Percentiles rank a stretch among this genome's conserved stretches.
These are phyloP conservation scores for Nemania diffusa DNA, from an alignment of 2,329 filamentous ascomycete genomes.

Conservation along the genomic window DNA sequence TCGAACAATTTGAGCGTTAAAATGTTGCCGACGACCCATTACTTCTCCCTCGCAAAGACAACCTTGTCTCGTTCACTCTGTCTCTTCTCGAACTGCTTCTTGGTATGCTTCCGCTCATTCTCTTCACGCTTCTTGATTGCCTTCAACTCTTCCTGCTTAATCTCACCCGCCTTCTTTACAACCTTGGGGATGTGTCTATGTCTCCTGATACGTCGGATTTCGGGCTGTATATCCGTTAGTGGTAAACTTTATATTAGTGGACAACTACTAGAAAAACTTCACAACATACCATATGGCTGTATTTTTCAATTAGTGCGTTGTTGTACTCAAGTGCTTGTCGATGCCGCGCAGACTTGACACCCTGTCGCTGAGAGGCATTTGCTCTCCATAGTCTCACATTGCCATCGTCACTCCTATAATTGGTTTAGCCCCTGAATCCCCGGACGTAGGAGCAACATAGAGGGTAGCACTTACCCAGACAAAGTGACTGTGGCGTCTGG, in stretches of 20 bases:
- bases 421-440: not conserved
- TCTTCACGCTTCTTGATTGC: constrained; percentile 91
- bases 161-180: constrained; percentile 94
- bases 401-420: constrained; percentile 67
- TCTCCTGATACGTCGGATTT: constrained; percentile 87
- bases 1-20: constrained; percentile 9
- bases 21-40: constrained; percentile 29
- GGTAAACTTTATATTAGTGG: not conserved
- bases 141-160: constrained; percentile 89
- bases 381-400: constrained; percentile 91
- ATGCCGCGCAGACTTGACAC: constrained; percentile 85
- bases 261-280: not conserved
- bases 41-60: constrained; percentile 75
- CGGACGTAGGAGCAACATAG: not conserved
- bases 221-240: constrained; percentile 62
- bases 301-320: constrained; percentile 82
- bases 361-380: constrained; percentile 82
- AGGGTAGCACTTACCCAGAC: constrained; percentile 85
- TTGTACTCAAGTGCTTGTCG: constrained; percentile 93
- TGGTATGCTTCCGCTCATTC: constrained; percentile 91
- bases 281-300: constrained; percentile 78
- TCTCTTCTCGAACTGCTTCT: constrained; percentile 80
- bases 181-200: constrained; percentile 93
- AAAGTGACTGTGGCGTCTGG: constrained; percentile 91
- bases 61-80: constrained; percentile 92